Base-by-base conservation (phyloP, 2,329 filamentous ascomycete genomes). In the Blastomyces emzantsi region DNA sequence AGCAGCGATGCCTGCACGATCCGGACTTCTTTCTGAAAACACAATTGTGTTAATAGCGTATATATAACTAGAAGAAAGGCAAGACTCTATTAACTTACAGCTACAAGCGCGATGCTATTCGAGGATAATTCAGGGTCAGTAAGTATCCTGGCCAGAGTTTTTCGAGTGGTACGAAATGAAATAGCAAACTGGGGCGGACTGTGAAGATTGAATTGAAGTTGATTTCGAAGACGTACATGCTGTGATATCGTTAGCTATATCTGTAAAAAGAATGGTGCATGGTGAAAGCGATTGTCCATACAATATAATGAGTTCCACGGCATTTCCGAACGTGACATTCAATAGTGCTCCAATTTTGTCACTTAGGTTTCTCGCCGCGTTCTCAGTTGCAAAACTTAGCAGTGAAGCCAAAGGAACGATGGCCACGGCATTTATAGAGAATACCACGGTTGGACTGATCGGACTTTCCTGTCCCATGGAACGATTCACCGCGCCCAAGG, bases 1-100 rank as follows among this genome's bases (percentile, higher is more conserved):
- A 97, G 82, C 60, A 96, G 80, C 0, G 92, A 95, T 17, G 92
- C 91, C 76, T 96, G 92, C 30, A 96, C 92, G 69, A 96, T 93
- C 65, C 90, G 87, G 66, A 96, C 94, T 79, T 96, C 86, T 75
- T 90, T 81, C 82, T 86, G 65, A 52, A 62, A 17, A 55, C 8
- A n/a, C 17, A 36, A 57, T 8, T 30, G 13, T 41, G 49, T 62
- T 52, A 52, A 52, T n/a, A 61, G n/a, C 11, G 41, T 60, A 19
- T 36, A 36, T 7, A 36, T 56, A 30, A 13, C 60, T 54, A 28
- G 15, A 54, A 33, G 7, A 9, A 58, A n/a, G n/a, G 30, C 58
- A 56, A 56, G 19, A 13, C 33, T 7, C 22, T 2, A 7, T 13
- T 45, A 39, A 66, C 75, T 58, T 70, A 84, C 84, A 77, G 91